Base-by-base conservation (phyloP, 225 moss, liverwort and hornwort genomes). In the Pseudoscleropodium purum region DNA sequence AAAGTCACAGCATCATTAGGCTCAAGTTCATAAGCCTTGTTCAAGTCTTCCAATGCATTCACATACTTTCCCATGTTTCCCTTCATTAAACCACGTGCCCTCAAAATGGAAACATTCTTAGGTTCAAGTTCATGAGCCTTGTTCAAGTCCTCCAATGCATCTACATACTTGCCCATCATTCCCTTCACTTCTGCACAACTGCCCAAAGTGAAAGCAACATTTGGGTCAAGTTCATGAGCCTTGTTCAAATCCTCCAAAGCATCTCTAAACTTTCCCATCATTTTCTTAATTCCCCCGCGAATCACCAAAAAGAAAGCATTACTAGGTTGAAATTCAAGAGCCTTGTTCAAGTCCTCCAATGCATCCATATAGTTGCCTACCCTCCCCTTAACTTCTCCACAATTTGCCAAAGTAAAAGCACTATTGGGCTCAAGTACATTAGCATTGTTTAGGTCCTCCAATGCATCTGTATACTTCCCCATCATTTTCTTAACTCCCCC, bases 381-480 rank as follows among this genome's bases (percentile, higher is more conserved):
- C 15, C 5, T 6, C 10, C 2, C 30, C 1, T 74, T 10, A 0
- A 30, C 10, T 1, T 15, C 10, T 6, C 29, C 45, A 29, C 45
- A 2, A 29, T 0, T 10, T 1, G 0, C 2, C 45, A 74, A 74
- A 18, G 11, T 47, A 0, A 10, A 29, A 29, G 18, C 17, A 45
- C 1, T 15, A 30, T 29, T 29, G 30, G 63, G 30, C 14, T 29
- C 2, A 37, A 70, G 33, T 33, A 17, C 17, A 65, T 65, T 0
- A 13, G 25, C 41, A 23, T 72, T 72, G 20, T 67, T 67, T 3
- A 67, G 20, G 20, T 67, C 67, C 6, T 36, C 36, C 37, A 67
- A 37, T 36, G 67, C 67, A 67, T 67, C 11, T 3, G 2, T 11
- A 37, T 20, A 21, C 11, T 21, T 66, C 9, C 34, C 69, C 75